phyloP scores from a whole-genome alignment of 2,329 filamentous ascomycete species.

The Dactylella cylindrospora region DNA sequence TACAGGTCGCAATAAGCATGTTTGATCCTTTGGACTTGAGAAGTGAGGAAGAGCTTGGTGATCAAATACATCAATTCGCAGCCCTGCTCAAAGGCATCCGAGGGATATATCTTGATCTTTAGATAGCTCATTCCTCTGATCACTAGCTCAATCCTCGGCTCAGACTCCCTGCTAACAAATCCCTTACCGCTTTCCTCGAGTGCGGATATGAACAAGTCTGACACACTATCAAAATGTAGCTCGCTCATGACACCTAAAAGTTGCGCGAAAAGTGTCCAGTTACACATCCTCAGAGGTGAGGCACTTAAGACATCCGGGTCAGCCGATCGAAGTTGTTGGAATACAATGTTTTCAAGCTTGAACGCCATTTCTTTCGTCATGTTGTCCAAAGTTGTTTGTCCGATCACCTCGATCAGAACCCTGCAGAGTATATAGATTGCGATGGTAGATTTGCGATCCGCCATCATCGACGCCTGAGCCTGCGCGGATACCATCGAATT shows the following conservation, averaged over 20 bases:
- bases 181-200: constrained; percentile 77
- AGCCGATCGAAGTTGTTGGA: constrained; percentile 86
- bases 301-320: constrained; percentile 77
- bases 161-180: constrained; percentile 71
- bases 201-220: constrained; percentile 73
- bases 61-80: constrained; percentile 85
- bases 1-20: constrained; percentile 92
- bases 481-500: constrained; percentile 40
- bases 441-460: constrained; percentile 85
- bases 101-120: constrained; percentile 69
- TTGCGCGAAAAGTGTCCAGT: constrained; percentile 93
- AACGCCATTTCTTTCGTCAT: constrained; percentile 92
- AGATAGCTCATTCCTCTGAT: constrained; percentile 90
- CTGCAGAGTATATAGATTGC: constrained; percentile 95
- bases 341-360: constrained; percentile 92
- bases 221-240: constrained; percentile 82
- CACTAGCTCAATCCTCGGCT: constrained; percentile 81
- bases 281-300: constrained; percentile 82
- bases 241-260: constrained; percentile 95
- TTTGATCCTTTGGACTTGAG: constrained; percentile 87
- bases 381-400: constrained; percentile 77
- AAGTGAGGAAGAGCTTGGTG: constrained; percentile 77
- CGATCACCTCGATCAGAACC: constrained; percentile 89
- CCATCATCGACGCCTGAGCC: constrained; percentile 51
- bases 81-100: constrained; percentile 77